These are phyloP conservation scores for Penicillium digitatum DNA, from an alignment of 2,329 filamentous ascomycete species.

Conservation along the genomic window DNA sequence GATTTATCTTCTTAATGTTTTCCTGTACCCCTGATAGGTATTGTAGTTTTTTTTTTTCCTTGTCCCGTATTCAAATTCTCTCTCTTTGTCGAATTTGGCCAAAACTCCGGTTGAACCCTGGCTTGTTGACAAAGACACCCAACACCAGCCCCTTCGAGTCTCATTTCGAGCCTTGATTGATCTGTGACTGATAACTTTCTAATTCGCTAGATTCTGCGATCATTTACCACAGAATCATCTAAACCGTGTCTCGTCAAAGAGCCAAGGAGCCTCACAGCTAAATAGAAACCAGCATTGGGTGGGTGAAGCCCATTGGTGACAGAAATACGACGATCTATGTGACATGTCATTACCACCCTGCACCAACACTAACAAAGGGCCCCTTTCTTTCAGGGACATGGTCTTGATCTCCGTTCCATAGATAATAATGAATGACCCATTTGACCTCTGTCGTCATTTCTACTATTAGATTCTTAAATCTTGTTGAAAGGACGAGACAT, in stretches of 20 bases:
- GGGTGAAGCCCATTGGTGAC: background rate
- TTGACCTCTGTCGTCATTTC: background rate
- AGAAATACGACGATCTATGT: background rate
- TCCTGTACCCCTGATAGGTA: background rate
- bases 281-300: background rate
- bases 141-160: background rate
- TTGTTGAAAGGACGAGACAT: background rate
- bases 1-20: slow-evolving; percentile 14
- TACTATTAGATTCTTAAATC: background rate
- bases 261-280: background rate
- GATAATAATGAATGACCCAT: background rate
- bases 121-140: background rate
- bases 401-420: background rate
- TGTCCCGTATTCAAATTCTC: too few species aligned
- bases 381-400: background rate
- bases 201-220: background rate
- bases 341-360: background rate
- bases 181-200: background rate
- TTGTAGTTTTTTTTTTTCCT: background rate
- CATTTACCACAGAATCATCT: background rate
- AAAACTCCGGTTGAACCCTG: background rate
- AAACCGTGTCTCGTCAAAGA: background rate
- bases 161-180: background rate
- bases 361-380: slow-evolving; percentile 1
- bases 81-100: background rate